A percentile compares a stretch with the other conserved stretches of the same genome.
phyloP scores from a whole-genome alignment of 2,329 filamentous ascomycete genomes.

The Verticillium albo-atrum region DNA sequence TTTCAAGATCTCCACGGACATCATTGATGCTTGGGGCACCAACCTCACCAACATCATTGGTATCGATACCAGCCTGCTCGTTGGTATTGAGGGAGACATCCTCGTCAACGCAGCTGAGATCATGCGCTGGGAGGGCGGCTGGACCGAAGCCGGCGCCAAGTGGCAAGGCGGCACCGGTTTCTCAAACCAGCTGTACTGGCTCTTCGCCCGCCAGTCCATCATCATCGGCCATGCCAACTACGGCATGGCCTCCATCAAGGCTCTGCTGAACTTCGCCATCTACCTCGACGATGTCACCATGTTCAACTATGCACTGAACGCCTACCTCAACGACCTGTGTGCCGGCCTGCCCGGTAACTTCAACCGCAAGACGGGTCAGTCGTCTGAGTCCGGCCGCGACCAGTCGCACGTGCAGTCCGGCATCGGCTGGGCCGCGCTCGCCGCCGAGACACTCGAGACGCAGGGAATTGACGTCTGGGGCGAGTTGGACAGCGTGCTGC shows the following conservation, averaged over 20 bases:
- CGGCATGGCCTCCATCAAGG: slow-evolving; percentile 33
- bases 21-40: slow-evolving; percentile 30
- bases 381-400: slow-evolving; percentile 30
- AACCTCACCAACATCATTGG: slow-evolving; percentile 27
- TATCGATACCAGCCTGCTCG: slow-evolving; percentile 27
- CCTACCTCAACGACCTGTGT: slow-evolving; percentile 29
- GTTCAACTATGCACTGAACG: slow-evolving; percentile 34
- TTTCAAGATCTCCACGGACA: slow-evolving; percentile 26
- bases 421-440: slow-evolving; percentile 28
- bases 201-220: slow-evolving; percentile 31
- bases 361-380: slow-evolving; percentile 26
- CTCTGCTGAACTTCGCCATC: slow-evolving; percentile 31
- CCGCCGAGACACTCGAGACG: slow-evolving; percentile 24
- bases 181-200: slow-evolving; percentile 33
- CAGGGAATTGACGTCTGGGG: slow-evolving; percentile 30
- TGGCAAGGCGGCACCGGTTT: slow-evolving; percentile 30
- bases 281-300: slow-evolving; percentile 34
- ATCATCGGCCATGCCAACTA: slow-evolving; percentile 37
- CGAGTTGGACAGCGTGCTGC: slow-evolving; percentile 23
- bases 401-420: slow-evolving; percentile 26
- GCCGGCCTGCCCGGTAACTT: slow-evolving; percentile 26
- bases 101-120: slow-evolving; percentile 38
- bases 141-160: slow-evolving; percentile 28
- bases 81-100: slow-evolving; percentile 32
- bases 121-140: slow-evolving; percentile 36